These are phyloP conservation scores for Naumovozyma baii DNA, from an alignment of 805 yeast species.

Conservation along the genomic window DNA sequence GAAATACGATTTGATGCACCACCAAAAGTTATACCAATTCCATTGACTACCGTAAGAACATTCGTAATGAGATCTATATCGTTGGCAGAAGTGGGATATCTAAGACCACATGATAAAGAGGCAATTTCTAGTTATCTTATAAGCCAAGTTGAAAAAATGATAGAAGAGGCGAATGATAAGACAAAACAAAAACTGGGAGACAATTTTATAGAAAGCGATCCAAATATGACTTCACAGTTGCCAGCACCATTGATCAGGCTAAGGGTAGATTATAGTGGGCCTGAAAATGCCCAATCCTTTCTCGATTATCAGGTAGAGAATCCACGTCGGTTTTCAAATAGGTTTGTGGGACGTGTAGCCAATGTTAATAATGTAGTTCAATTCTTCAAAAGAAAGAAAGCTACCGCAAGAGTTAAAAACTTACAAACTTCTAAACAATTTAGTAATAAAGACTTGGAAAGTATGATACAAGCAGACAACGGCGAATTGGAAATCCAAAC, in stretches of 20 bases:
- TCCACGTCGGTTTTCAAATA: slow-evolving; percentile 76
- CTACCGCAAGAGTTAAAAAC: slow-evolving; percentile 7
- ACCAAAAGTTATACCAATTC: slow-evolving; percentile 38
- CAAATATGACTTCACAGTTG: slow-evolving; percentile 23
- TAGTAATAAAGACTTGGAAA: slow-evolving; percentile 11
- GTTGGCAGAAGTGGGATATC: slow-evolving; percentile 41
- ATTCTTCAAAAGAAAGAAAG: slow-evolving; percentile 44
- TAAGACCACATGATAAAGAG: slow-evolving; percentile 53
- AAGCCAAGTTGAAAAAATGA: slow-evolving; percentile 56
- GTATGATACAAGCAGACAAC: slow-evolving; percentile 13
- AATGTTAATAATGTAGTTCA: slow-evolving; percentile 80
- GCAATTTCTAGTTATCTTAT: slow-evolving; percentile 53
- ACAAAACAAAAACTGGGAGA: slow-evolving; percentile 33
- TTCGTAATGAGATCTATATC: slow-evolving; percentile 63
- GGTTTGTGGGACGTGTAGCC: slow-evolving; percentile 86
- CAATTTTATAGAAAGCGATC: slow-evolving; percentile 12
- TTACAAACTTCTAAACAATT: slow-evolving; percentile 3
- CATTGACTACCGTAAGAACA: slow-evolving; percentile 61
- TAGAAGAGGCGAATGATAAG: slow-evolving; percentile 44
- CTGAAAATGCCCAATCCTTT: slow-evolving; percentile 10
- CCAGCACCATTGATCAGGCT: slow-evolving; percentile 78
- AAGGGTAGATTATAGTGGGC: slow-evolving; percentile 77
- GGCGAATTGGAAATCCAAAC: slow-evolving; percentile 48
- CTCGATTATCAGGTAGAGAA: slow-evolving; percentile 82
- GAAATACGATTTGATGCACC: slow-evolving; percentile 52